These are phyloP conservation scores for Thelephora aurantiotincta DNA, from an alignment of 768 basidiomycete species.

Conservation along the genomic window DNA sequence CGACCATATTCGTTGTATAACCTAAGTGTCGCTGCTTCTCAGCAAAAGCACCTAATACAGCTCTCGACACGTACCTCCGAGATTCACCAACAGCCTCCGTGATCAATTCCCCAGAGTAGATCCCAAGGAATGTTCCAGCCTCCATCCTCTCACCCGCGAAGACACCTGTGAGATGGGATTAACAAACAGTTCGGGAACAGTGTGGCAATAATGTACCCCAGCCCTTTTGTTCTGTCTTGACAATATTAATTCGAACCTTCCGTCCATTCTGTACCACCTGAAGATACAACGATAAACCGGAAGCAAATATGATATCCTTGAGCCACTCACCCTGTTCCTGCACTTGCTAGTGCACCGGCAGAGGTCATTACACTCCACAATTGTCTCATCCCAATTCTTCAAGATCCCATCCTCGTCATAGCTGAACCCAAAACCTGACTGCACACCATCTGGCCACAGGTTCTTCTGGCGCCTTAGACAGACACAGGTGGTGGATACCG, in stretches of 20 bases:
- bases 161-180: slow-evolving; percentile 34
- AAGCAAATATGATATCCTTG: not conserved
- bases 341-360: slow-evolving; percentile 78
- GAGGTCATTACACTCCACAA: slow-evolving; percentile 77
- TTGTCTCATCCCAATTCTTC: slow-evolving; percentile 33
- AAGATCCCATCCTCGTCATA: slow-evolving; percentile 53
- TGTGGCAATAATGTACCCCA: slow-evolving; percentile 69
- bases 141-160: slow-evolving; percentile 55
- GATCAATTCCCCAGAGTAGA: slow-evolving; percentile 77
- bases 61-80: not conserved
- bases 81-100: slow-evolving; percentile 50
- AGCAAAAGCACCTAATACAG: slow-evolving; percentile 1
- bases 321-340: slow-evolving; percentile 51
- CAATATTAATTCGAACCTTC: slow-evolving; percentile 43
- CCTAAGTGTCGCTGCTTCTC: slow-evolving; percentile 19
- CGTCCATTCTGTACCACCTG: slow-evolving; percentile 81
- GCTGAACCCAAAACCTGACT: slow-evolving; percentile 34
- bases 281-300: not conserved
- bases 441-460: slow-evolving; percentile 21
- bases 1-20: slow-evolving; percentile 61
- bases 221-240: slow-evolving; percentile 63
- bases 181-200: not conserved
- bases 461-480: slow-evolving; percentile 47
- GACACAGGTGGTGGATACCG: slow-evolving; percentile 55
- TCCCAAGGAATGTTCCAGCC: slow-evolving; percentile 59